These are phyloP conservation scores for Penicillium salamii DNA, from an alignment of 495 filamentous ascomycete species.

Conservation along the genomic window DNA sequence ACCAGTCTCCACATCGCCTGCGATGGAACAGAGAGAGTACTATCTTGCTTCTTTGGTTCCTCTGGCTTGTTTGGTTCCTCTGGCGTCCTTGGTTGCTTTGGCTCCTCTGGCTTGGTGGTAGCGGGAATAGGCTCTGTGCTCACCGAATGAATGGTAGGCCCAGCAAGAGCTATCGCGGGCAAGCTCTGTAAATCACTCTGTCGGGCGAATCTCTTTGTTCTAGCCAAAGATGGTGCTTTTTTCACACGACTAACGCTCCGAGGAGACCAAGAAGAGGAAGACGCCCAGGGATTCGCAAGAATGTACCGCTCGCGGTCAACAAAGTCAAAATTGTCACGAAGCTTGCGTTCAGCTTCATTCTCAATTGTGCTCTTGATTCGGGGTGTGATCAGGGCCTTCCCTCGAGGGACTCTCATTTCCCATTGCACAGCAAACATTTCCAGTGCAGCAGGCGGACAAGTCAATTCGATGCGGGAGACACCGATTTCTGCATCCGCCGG, in stretches of 20 bases:
- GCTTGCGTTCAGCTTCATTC: not conserved
- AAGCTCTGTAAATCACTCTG: too few relatives aligned
- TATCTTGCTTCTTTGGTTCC: not conserved
- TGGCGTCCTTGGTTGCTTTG: too few relatives aligned
- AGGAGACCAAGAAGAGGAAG: too few relatives aligned
- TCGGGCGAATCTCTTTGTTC: too few relatives aligned
- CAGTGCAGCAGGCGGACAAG: constrained; percentile 24
- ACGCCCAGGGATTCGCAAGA: not conserved
- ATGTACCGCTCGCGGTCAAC: not conserved
- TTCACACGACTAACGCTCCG: too few relatives aligned
- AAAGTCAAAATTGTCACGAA: not conserved
- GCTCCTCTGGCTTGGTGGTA: too few relatives aligned
- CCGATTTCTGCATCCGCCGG: constrained; percentile 8
- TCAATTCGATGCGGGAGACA: constrained; percentile 22
- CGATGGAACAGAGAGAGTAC: not conserved
- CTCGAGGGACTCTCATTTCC: constrained; percentile 13
- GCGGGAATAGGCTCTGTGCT: too few relatives aligned
- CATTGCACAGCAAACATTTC: constrained; percentile 30
- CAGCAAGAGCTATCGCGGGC: too few relatives aligned
- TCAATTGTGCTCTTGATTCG: constrained; percentile 13
- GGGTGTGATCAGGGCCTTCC: constrained; percentile 22
- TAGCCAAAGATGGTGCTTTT: too few relatives aligned
- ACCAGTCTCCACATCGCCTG: not conserved
- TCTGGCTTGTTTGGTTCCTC: not conserved
- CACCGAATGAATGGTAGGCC: too few relatives aligned